Percentiles rank a stretch among this genome's conserved stretches.
These are phyloP conservation scores for Leccinum obscurum DNA, from an alignment of 768 basidiomycete species.

Conservation along the genomic window DNA sequence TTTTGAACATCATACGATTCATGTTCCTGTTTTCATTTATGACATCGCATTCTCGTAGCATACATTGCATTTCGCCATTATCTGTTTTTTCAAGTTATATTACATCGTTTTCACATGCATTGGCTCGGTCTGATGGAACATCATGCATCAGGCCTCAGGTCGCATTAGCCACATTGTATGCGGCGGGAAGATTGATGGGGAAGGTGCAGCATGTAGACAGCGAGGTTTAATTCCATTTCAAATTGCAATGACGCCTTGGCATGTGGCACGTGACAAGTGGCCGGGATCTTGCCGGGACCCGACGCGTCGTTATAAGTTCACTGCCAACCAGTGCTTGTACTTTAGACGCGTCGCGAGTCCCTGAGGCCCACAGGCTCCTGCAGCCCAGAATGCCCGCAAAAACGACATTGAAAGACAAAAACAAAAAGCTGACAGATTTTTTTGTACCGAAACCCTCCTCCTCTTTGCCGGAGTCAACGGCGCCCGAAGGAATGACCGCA, in stretches of 20 bases:
- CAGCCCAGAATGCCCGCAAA: slow-evolving; percentile 21
- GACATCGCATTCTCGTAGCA: slow-evolving; percentile 6
- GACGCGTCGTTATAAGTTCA: slow-evolving; percentile 10
- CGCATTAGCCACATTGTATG: slow-evolving; percentile 3
- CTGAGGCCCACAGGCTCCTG: not conserved
- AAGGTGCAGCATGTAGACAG: not conserved
- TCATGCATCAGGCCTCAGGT: not conserved
- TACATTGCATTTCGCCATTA: slow-evolving; percentile 9
- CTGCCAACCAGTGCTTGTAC: not conserved
- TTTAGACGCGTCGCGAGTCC: slow-evolving; percentile 4
- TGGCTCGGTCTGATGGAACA: not conserved
- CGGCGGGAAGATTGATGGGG: not conserved
- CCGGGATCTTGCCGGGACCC: not conserved
- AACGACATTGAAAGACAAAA: slow-evolving; percentile 16
- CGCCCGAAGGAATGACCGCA: not conserved
- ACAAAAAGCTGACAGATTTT: slow-evolving; percentile 45
- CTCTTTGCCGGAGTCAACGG: slow-evolving; percentile 13
- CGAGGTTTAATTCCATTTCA: not conserved
- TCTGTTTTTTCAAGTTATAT: slow-evolving; percentile 3
- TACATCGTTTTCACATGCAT: slow-evolving; percentile 9
- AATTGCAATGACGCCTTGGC: not conserved
- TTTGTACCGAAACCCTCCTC: slow-evolving; percentile 38
- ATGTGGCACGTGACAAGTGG: not conserved
- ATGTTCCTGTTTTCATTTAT: slow-evolving; percentile 1
- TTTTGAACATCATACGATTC: slow-evolving; percentile 10